A percentile compares a stretch with the other conserved stretches of the same genome.
Evolutionary conservation across 148 eudicot species (phyloP).

Genomic region (Camellia sinensis): DNA sequence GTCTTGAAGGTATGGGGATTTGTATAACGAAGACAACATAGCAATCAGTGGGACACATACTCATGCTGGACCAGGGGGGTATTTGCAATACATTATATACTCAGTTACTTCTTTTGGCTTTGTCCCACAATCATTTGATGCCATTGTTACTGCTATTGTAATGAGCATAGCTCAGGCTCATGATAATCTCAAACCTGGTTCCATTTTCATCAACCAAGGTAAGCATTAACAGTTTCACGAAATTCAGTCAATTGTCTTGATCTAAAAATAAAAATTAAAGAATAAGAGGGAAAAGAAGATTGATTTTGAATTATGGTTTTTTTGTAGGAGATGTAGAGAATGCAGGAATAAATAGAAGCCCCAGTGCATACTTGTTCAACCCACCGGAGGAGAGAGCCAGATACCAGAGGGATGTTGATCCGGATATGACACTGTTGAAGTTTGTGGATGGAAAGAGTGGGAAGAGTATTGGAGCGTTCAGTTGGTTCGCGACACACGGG

Average conservation of each 20-base stretch:
- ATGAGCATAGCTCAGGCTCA: constrained; percentile 45
- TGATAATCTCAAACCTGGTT: constrained; percentile 37
- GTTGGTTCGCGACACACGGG: constrained; percentile 46
- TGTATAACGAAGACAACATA: constrained; percentile 38
- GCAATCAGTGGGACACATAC: constrained; percentile 49
- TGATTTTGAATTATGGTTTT: not conserved
- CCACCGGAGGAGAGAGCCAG: constrained; percentile 35
- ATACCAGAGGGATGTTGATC: constrained; percentile 30
- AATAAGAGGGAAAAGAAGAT: too few relatives aligned
- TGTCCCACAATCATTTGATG: constrained; percentile 41
- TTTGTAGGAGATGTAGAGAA: constrained; percentile 34
- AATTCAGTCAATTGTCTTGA: too few relatives aligned
- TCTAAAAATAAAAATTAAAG: too few relatives aligned
- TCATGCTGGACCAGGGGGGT: constrained; percentile 48
- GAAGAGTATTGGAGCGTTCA: constrained; percentile 34
- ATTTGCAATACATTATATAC: constrained; percentile 37
- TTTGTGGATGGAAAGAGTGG: constrained; percentile 33
- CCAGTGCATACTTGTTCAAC: constrained; percentile 41
- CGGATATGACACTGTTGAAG: constrained; percentile 37
- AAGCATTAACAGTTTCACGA: not conserved
- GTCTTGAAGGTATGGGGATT: constrained; percentile 27
- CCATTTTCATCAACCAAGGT: constrained; percentile 36
- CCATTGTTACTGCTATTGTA: constrained; percentile 37
- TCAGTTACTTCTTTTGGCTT: constrained; percentile 33
- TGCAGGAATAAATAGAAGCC: constrained; percentile 41